A percentile compares a stretch with the other conserved stretches of the same genome.
Evolutionary conservation across 345 rosid genomes (phyloP).

Genomic region (Gossypium thurberi): DNA sequence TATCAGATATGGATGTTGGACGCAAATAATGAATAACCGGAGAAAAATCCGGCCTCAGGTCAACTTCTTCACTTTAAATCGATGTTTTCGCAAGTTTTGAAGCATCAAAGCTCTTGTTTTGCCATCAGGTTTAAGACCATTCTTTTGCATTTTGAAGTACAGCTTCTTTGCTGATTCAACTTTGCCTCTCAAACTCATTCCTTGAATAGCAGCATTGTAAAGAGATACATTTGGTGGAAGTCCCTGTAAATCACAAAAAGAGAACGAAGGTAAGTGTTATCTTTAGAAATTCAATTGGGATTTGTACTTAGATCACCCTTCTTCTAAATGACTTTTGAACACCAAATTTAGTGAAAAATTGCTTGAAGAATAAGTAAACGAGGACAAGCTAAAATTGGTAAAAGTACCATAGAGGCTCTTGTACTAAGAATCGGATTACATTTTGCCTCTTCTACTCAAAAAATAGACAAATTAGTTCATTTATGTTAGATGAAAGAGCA

Average conservation of each 20-base stretch:
- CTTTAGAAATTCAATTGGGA: neutral
- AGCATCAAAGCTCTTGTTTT: slow-evolving; percentile 72
- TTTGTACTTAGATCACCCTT: no score
- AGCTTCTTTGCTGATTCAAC: slow-evolving; percentile 51
- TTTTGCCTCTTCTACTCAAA: no score
- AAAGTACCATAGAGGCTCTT: no score
- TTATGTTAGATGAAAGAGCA: no score
- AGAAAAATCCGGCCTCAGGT: neutral
- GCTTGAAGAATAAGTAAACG: neutral
- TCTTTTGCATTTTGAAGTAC: slow-evolving; percentile 48
- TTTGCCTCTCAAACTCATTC: slow-evolving; percentile 65
- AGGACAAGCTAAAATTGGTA: neutral
- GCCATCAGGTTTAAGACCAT: slow-evolving; percentile 57
- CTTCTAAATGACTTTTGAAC: no score
- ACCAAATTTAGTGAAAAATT: neutral
- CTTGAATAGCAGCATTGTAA: slow-evolving; percentile 63
- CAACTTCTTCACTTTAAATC: neutral
- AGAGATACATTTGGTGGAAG: slow-evolving; percentile 54
- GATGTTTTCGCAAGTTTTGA: slow-evolving; percentile 42
- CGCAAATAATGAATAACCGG: neutral
- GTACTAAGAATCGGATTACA: no score
- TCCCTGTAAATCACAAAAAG: slow-evolving; percentile 25
- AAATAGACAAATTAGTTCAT: no score
- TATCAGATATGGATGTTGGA: neutral
- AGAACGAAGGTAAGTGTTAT: neutral